These are phyloP conservation scores for Stagonosporopsis vannaccii DNA, from an alignment of 2,329 filamentous ascomycete species.

Conservation along the genomic window DNA sequence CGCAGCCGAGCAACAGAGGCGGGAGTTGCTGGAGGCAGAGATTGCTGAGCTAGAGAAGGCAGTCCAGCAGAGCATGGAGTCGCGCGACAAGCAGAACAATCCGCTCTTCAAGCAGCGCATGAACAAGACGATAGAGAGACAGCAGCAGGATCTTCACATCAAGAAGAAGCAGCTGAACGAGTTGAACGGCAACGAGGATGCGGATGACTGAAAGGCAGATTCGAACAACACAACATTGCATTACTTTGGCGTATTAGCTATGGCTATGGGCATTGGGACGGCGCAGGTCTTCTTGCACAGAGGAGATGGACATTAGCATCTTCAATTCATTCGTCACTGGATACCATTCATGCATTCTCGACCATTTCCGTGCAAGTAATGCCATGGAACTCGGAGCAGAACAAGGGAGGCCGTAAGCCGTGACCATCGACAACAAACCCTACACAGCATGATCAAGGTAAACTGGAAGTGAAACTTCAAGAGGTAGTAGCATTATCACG, in stretches of 20 bases:
- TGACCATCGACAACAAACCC: background rate
- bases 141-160: conserved; percentile 58
- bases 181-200: conserved; percentile 35
- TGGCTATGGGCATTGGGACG: conserved; percentile 11
- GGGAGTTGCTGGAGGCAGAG: conserved; percentile 59
- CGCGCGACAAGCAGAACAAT: conserved; percentile 56
- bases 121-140: conserved; percentile 57
- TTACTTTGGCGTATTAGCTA: conserved; percentile 7
- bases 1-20: conserved; percentile 54
- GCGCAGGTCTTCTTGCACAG: background rate
- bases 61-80: conserved; percentile 53
- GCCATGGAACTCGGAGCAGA: background rate
- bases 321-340: conserved; percentile 1
- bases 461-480: too few relatives aligned
- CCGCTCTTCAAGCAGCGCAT: conserved; percentile 59
- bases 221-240: conserved; percentile 1
- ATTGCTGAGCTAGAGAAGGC: conserved; percentile 63
- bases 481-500: background rate
- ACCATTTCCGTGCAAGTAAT: background rate
- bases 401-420: background rate
- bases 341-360: conserved; percentile 6
- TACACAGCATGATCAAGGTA: too few relatives aligned
- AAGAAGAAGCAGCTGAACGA: conserved; percentile 58
- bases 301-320: background rate
- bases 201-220: conserved; percentile 6